These are phyloP conservation scores for Kwoniella sp. DNA, from an alignment of 768 basidiomycete genomes.

Conservation along the genomic window DNA sequence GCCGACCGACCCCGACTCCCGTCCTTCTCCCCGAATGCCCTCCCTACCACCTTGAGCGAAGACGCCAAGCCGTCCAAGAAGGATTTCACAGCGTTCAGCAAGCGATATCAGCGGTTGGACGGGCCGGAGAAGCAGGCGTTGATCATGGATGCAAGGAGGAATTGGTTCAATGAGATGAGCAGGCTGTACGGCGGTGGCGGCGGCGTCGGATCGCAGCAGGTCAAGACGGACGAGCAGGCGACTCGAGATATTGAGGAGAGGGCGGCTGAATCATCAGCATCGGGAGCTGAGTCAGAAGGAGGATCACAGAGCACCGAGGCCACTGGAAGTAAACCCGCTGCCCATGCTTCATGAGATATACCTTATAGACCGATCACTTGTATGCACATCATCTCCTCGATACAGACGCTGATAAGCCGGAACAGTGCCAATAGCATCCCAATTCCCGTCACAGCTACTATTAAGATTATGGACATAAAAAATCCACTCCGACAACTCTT, in stretches of 20 bases:
- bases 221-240: conserved; percentile 13
- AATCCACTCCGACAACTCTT: background rate
- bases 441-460: background rate
- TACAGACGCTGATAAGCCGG: background rate
- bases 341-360: background rate
- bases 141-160: conserved; percentile 44
- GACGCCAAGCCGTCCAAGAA: conserved; percentile 16
- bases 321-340: background rate
- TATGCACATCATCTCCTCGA: background rate
- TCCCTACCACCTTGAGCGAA: background rate
- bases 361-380: background rate
- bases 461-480: background rate
- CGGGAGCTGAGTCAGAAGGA: background rate
- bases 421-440: background rate
- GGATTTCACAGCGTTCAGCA: conserved; percentile 31
- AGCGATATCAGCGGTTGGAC: conserved; percentile 35
- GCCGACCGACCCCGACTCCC: conserved; percentile 18
- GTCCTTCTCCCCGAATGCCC: conserved; percentile 28
- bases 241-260: conserved; percentile 25
- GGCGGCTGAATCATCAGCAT: background rate
- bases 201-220: conserved; percentile 4
- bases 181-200: conserved; percentile 17
- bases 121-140: conserved; percentile 40
- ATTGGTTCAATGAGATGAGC: conserved; percentile 49
- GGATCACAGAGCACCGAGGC: background rate